These are phyloP conservation scores for Licmophora abbreviata DNA, from an alignment of 108 stramenopile species.

Conservation along the genomic window DNA sequence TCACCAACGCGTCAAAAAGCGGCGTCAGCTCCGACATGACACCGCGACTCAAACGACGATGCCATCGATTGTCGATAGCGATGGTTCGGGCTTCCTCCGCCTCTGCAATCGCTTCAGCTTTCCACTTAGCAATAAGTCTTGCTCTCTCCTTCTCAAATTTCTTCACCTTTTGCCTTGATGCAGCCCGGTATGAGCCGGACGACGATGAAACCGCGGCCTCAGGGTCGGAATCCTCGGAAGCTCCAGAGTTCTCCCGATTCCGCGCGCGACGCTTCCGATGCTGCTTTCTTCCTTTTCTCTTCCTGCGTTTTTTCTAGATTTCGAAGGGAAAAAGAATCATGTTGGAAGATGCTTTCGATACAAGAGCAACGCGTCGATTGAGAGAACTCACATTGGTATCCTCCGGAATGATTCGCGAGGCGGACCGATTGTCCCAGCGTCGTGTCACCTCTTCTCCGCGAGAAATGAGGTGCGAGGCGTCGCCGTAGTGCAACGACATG, in stretches of 20 bases:
- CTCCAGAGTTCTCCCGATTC: conserved; percentile 2
- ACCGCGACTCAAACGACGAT: conserved; percentile 10
- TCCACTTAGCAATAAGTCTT: conserved; percentile 39
- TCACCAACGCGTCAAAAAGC: neutral
- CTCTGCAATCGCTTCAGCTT: conserved; percentile 28
- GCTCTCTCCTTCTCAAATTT: conserved; percentile 33
- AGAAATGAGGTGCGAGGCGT: no score
- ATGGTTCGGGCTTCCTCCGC: conserved; percentile 12
- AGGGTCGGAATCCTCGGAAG: conserved; percentile 1
- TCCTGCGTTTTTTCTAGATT: conserved; percentile 5
- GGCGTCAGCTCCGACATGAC: neutral
- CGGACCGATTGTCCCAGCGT: conserved; percentile 14
- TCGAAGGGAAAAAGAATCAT: conserved; percentile 2
- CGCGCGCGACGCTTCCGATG: conserved; percentile 17
- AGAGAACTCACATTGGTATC: neutral
- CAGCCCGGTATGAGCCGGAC: conserved; percentile 23
- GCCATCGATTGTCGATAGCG: conserved; percentile 19
- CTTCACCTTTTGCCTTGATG: conserved; percentile 20
- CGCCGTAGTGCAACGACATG: conserved; percentile 4
- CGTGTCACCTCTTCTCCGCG: neutral
- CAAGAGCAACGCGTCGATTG: neutral
- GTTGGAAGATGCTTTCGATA: neutral
- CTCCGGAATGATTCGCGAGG: neutral
- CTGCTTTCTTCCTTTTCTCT: conserved; percentile 16
- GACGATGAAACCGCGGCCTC: conserved; percentile 28